Evolutionary conservation across 1,139 yeast species (phyloP).

Genomic region (Scheffersomyces illinoinensis): DNA sequence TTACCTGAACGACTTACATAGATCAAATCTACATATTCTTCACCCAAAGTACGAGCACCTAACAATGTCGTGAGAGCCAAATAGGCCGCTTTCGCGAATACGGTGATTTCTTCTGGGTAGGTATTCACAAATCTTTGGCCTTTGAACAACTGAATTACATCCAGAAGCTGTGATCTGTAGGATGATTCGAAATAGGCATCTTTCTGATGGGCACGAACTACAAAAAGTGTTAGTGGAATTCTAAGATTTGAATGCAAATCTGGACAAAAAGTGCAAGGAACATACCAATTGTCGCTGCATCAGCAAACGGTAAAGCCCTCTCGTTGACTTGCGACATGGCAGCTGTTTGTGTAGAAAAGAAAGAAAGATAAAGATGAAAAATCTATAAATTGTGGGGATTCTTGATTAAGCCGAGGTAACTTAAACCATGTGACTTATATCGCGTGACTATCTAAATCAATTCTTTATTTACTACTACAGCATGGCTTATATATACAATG

Average conservation of each 20-base stretch:
- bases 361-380: background rate
- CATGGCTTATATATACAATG: background rate
- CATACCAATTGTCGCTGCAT: conserved; percentile 52
- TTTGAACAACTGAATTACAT: conserved; percentile 53
- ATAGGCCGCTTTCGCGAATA: conserved; percentile 60
- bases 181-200: conserved; percentile 71
- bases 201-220: conserved; percentile 82
- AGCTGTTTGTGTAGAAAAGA: background rate
- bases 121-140: conserved; percentile 72
- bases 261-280: conserved; percentile 4
- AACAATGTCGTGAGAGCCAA: conserved; percentile 68
- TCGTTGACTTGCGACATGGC: conserved; percentile 28
- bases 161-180: conserved; percentile 55
- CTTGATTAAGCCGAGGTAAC: background rate
- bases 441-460: background rate
- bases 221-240: conserved; percentile 14
- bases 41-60: conserved; percentile 86
- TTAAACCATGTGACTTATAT: background rate
- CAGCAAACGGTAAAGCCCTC: conserved; percentile 45
- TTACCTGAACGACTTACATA: conserved; percentile 60
- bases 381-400: background rate
- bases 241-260: background rate
- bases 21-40: conserved; percentile 85
- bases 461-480: too few species aligned
- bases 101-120: conserved; percentile 63